phyloP scores from a whole-genome alignment of 148 eudicot genomes.

The Amaranthus palmeri region DNA sequence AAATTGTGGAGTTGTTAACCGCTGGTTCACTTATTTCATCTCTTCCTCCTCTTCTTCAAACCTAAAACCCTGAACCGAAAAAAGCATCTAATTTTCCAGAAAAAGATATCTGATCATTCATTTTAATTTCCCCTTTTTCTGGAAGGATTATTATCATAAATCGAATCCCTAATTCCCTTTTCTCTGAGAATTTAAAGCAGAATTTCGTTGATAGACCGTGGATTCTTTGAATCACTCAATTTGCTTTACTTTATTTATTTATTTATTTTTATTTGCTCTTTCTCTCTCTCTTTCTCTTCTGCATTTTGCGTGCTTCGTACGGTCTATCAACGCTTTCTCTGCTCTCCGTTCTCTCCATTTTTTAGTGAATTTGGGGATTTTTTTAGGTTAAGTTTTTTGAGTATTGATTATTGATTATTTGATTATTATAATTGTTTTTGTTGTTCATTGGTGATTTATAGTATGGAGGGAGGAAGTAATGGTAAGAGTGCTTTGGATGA shows the following conservation, averaged over 20 bases:
- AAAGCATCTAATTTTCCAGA: constrained; percentile 7
- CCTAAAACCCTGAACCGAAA: constrained; percentile 7
- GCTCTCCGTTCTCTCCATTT: constrained; percentile 17
- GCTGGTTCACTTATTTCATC: constrained; percentile 1
- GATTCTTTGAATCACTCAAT: constrained; percentile 74
- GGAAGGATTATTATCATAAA: not conserved
- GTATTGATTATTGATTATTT: not conserved
- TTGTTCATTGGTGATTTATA: not conserved
- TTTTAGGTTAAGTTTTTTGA: not conserved
- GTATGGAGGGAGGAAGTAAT: constrained; percentile 19
- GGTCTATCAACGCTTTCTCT: constrained; percentile 70
- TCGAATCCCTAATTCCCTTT: not conserved
- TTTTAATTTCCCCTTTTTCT: too few species aligned
- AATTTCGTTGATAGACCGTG: constrained; percentile 87
- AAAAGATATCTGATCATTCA: not conserved
- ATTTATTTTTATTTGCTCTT: constrained; percentile 9
- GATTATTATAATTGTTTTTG: not conserved
- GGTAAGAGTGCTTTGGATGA: constrained; percentile 25
- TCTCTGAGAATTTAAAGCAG: constrained; percentile 35
- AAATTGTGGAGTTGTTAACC: not conserved
- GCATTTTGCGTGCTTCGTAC: constrained; percentile 82
- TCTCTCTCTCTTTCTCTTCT: constrained; percentile 14
- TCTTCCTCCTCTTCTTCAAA: constrained; percentile 3
- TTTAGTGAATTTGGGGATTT: not conserved
- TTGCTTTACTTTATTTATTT: constrained; percentile 4